phyloP scores from a whole-genome alignment of 2,329 filamentous ascomycete species.

The Xylaria sp. region DNA sequence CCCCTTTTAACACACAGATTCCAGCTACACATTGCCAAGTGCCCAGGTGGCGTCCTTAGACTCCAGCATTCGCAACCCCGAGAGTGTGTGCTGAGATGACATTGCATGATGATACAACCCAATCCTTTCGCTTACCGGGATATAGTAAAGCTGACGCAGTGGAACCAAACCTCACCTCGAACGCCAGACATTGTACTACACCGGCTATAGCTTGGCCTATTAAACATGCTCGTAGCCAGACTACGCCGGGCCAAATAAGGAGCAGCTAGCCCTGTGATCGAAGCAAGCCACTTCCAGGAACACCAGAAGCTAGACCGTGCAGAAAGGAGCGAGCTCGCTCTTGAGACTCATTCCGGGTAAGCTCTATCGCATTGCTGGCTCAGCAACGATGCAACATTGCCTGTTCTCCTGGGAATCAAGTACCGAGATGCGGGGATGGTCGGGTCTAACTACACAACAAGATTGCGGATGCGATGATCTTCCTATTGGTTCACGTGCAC shows the following conservation, averaged over 20 bases:
- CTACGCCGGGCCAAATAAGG: not conserved
- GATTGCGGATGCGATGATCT: constrained; percentile 32
- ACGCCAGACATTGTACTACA: not conserved
- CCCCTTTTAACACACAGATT: no score
- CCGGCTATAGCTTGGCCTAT: not conserved
- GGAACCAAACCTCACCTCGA: not conserved
- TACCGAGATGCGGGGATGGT: constrained; percentile 47
- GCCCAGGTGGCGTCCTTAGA: no score
- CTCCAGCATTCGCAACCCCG: not conserved
- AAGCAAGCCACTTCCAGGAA: not conserved
- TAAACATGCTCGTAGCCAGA: not conserved
- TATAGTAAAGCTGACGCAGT: not conserved
- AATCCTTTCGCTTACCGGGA: not conserved
- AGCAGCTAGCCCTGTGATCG: not conserved
- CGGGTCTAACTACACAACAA: constrained; percentile 1
- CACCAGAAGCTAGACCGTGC: not conserved
- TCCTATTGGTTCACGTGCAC: constrained; percentile 23
- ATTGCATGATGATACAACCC: not conserved
- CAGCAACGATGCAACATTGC: constrained; percentile 15
- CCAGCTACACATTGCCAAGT: no score
- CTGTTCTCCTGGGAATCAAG: constrained; percentile 30
- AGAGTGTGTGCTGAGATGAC: not conserved
- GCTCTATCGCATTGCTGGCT: not conserved
- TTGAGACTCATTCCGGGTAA: not conserved
- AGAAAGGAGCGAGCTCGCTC: no score